Percentiles rank a stretch among this genome's conserved stretches.
Evolutionary conservation across 345 rosid species (phyloP).

Genomic region (Syzygium grande): DNA sequence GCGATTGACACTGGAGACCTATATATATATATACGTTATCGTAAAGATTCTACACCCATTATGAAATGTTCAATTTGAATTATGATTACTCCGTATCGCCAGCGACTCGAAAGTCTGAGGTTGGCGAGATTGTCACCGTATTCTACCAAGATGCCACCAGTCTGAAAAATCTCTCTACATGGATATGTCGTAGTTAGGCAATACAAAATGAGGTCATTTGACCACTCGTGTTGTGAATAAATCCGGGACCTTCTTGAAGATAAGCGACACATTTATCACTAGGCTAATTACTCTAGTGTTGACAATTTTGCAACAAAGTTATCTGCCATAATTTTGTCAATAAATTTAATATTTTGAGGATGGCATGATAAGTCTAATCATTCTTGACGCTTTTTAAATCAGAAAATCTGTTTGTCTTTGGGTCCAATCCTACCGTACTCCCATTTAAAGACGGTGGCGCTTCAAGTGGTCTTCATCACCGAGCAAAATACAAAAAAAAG

Average conservation of each 20-base stretch:
- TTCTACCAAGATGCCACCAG: not conserved
- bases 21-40: not conserved
- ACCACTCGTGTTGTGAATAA: not conserved
- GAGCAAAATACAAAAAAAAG: not conserved
- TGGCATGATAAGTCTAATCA: not conserved
- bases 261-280: not conserved
- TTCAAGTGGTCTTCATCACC: not conserved
- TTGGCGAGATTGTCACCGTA: fast-evolving
- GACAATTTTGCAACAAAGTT: not conserved
- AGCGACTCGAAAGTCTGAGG: fast-evolving
- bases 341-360: not conserved
- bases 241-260: not conserved
- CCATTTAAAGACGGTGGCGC: not conserved
- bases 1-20: fast-evolving
- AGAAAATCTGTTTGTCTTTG: not conserved
- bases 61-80: fast-evolving
- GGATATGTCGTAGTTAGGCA: too few species aligned
- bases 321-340: not conserved
- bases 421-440: not conserved
- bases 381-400: not conserved
- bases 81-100: fast-evolving
- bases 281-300: not conserved
- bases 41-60: fast-evolving
- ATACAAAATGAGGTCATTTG: too few species aligned
- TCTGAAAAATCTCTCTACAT: not conserved